Percentiles rank a stretch among this genome's conserved stretches.
These are phyloP conservation scores for Narthecium ossifragum DNA, from an alignment of 106 monocot genomes.

Conservation along the genomic window DNA sequence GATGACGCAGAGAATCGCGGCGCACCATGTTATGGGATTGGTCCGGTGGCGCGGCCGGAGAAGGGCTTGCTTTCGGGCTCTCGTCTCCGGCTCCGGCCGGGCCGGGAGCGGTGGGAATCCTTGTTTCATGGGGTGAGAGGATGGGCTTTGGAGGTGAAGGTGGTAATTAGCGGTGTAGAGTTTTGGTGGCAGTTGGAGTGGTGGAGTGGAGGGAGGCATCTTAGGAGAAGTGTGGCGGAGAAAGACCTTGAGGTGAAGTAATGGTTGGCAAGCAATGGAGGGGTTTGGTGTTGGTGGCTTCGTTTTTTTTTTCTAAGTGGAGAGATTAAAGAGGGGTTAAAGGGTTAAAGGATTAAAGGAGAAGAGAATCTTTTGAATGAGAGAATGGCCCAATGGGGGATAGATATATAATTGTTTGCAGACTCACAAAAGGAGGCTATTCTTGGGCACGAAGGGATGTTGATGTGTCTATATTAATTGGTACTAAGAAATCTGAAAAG, in stretches of 20 bases:
- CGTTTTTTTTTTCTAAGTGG: no score
- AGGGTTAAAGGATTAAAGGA: not conserved
- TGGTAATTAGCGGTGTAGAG: constrained; percentile 14
- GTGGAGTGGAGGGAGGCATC: constrained; percentile 13
- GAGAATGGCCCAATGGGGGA: no score
- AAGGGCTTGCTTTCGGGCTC: constrained; percentile 19
- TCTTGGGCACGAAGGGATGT: no score
- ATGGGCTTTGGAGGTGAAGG: not conserved
- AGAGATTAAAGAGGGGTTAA: no score
- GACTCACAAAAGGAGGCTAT: no score
- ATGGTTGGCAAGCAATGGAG: no score
- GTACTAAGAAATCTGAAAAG: no score
- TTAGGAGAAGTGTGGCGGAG: constrained; percentile 13
- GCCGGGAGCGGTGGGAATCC: not conserved
- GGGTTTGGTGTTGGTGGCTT: no score
- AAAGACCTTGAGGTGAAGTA: constrained; percentile 10
- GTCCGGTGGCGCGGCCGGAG: constrained; percentile 50
- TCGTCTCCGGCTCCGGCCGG: not conserved
- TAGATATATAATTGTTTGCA: no score
- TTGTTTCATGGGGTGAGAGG: constrained; percentile 1
- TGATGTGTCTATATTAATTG: no score
- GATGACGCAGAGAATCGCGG: constrained; percentile 57
- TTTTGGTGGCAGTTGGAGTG: not conserved
- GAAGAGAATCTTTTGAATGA: no score
- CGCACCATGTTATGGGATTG: constrained; percentile 56